These are phyloP conservation scores for Cerrena zonata DNA, from an alignment of 1,284 basidiomycete genomes.

Conservation along the genomic window DNA sequence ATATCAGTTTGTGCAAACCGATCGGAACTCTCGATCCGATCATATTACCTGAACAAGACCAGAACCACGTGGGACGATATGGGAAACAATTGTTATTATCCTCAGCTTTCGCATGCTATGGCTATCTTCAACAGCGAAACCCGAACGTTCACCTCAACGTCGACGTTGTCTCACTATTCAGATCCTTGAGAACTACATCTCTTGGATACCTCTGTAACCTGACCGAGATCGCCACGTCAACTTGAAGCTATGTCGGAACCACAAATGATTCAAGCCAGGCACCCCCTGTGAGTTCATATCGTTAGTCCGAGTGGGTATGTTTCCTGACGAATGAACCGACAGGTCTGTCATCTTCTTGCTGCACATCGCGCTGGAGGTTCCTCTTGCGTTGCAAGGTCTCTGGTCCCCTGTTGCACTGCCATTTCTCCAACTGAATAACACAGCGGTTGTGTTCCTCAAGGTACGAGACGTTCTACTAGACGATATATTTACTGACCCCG, in stretches of 20 bases:
- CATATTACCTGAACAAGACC: too few species aligned
- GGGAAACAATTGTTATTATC: too few species aligned
- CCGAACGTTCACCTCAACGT: too few species aligned
- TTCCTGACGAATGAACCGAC: not conserved
- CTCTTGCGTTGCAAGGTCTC: constrained; percentile 68
- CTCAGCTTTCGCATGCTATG: too few species aligned
- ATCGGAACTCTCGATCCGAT: too few species aligned
- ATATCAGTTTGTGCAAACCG: too few species aligned
- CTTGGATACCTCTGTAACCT: too few species aligned
- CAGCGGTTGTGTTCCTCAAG: constrained; percentile 69
- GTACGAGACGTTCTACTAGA: constrained; percentile 29
- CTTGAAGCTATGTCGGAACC: not conserved
- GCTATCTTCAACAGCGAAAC: too few species aligned
- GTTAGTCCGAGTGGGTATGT: not conserved
- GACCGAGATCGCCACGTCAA: too few species aligned
- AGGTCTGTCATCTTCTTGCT: constrained; percentile 68
- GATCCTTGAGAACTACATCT: too few species aligned
- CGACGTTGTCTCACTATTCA: too few species aligned
- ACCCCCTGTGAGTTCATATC: constrained; percentile 5
- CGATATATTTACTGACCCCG: not conserved
- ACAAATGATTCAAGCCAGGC: constrained; percentile 5
- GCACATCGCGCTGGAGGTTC: constrained; percentile 72
- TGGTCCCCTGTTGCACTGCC: constrained; percentile 58
- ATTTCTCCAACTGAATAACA: constrained; percentile 77
- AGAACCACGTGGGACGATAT: too few species aligned